Evolutionary conservation across 2,329 filamentous ascomycete genomes (phyloP).

Genomic region (Aureobasidium sp.): DNA sequence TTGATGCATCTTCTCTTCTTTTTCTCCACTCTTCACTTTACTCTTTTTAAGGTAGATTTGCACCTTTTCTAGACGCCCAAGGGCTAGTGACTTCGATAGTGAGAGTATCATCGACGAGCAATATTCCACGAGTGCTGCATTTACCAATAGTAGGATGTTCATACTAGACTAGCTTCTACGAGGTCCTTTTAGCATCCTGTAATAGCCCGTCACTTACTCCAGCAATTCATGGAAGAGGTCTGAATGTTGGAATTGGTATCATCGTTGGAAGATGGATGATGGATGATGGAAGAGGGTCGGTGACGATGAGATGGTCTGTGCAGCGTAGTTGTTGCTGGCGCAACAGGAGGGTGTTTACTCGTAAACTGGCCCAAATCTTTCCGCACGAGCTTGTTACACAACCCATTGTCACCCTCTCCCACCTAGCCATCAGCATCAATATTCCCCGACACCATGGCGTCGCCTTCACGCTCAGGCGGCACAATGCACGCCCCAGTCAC

Average conservation of each 20-base stretch:
- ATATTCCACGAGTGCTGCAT: too few relatives aligned
- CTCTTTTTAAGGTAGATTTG: too few relatives aligned
- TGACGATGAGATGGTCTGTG: background rate
- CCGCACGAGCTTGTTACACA: background rate
- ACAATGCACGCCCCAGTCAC: slow-evolving; percentile 5
- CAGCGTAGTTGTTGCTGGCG: background rate
- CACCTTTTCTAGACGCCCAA: too few relatives aligned
- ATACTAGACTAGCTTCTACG: too few relatives aligned
- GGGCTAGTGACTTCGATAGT: too few relatives aligned
- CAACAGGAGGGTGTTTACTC: background rate
- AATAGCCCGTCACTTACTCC: background rate
- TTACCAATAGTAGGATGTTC: too few relatives aligned
- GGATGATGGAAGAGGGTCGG: background rate
- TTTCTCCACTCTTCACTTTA: too few relatives aligned
- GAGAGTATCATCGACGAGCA: too few relatives aligned
- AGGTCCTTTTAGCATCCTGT: too few relatives aligned
- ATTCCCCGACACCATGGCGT: background rate
- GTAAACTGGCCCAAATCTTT: background rate
- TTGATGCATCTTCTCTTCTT: background rate
- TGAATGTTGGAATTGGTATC: too few relatives aligned
- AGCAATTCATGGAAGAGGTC: too few relatives aligned
- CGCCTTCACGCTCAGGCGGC: slow-evolving; percentile 6
- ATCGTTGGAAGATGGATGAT: background rate
- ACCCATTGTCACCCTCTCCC: background rate
- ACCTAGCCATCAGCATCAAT: slow-evolving; percentile 7